Evolutionary conservation across 768 basidiomycete genomes (phyloP), one percentile per base, ranked within the genome.

Genomic region (Collybia nuda): DNA sequence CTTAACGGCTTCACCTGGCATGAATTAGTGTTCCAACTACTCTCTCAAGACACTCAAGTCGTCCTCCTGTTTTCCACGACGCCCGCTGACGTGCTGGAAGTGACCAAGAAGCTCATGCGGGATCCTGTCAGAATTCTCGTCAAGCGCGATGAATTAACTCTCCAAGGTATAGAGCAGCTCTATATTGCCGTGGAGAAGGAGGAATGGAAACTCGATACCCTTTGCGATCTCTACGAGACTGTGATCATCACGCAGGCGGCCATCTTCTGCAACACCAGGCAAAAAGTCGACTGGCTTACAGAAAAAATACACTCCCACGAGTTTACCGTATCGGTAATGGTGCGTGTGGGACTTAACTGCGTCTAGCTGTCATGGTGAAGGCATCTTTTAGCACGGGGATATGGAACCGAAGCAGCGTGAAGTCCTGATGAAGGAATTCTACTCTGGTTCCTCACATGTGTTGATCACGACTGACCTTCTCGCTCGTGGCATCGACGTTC

Each of bases 121-220:
- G 92, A 95, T 56, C 93, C 93, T 42, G 84, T 97, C 68, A 78
- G 93, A 47, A 96, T 98, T 66, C 85, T 98, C 57, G 95, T 98
- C 74, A 97, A 98, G 85, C 79, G 89, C 56, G 96, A 97, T 66
- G 95, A 98, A 71, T 70, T 97, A 68, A 97, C 95, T 19, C 87
- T 98, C 47, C 93, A 98, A 71, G 95, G 93, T 86, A 95, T 96
- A 79, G 93, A 93, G 75, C 93, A 97, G 69, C 96, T 95, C 76
- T 98, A 94, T 75, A 94, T 98, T 63, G 95, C 95, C 42, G 93
- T 98, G 51, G 95, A 98, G 74, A 97, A 98, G 79, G 95, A 98
- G 74, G 96, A 98, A 63, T 98, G 95, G 95, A 98, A 98, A 73
- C 77, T 98, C 50, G 96, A 98, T 75, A 98, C 96, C 44, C 85